These are phyloP conservation scores for Cercospora zeae-maydis DNA, from an alignment of 2,329 filamentous ascomycete genomes.

Conservation along the genomic window DNA sequence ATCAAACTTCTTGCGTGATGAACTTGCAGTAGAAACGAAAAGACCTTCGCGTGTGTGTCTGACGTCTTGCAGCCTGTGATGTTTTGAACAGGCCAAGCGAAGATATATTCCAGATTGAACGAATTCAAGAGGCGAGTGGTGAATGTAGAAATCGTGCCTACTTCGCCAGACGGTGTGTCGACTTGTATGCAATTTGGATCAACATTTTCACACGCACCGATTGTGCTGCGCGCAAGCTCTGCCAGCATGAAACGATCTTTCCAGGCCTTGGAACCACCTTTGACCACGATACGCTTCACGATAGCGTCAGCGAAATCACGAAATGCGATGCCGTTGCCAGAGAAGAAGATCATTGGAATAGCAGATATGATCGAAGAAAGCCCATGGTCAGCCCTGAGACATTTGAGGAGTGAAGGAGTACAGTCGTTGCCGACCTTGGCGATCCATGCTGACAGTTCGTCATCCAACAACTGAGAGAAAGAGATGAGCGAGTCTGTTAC, in stretches of 20 bases:
- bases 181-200: constrained; percentile 63
- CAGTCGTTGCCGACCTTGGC: constrained; percentile 68
- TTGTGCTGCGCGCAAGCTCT: constrained; percentile 70
- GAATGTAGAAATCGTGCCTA: constrained; percentile 30
- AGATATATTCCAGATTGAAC: constrained; percentile 27
- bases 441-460: constrained; percentile 72
- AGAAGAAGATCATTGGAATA: constrained; percentile 71
- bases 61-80: constrained; percentile 66
- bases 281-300: constrained; percentile 68
- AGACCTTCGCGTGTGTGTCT: constrained; percentile 65
- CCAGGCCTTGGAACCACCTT: constrained; percentile 55
- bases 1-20: constrained; percentile 67
- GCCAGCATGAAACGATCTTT: constrained; percentile 78
- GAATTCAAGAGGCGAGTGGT: constrained; percentile 16
- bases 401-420: constrained; percentile 60
- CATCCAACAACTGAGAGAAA: constrained; percentile 70
- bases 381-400: constrained; percentile 66
- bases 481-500: constrained; percentile 41
- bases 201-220: constrained; percentile 51
- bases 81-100: constrained; percentile 63
- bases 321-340: constrained; percentile 67
- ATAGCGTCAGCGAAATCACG: constrained; percentile 64
- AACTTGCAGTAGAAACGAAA: constrained; percentile 73
- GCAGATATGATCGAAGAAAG: constrained; percentile 62
- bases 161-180: constrained; percentile 49